Percentiles rank a stretch among this genome's conserved stretches.
phyloP scores from a whole-genome alignment of 2,329 filamentous ascomycete genomes.

The Curvularia hawaiiensis region DNA sequence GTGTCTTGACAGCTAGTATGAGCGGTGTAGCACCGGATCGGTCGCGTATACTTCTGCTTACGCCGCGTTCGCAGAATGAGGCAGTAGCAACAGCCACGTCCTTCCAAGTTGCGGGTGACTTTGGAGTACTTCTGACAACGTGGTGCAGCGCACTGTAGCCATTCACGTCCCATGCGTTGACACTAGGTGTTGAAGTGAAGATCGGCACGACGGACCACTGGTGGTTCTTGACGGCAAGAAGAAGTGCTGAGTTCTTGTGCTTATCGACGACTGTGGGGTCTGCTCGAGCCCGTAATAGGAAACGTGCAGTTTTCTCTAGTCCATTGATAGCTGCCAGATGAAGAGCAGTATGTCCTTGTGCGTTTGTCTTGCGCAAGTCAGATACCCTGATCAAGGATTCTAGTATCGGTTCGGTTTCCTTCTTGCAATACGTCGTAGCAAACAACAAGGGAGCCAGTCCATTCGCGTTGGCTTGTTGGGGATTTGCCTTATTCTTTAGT shows the following conservation, averaged over 20 bases:
- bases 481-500: conserved; percentile 29
- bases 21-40: conserved; percentile 41
- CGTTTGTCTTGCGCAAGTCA: conserved; percentile 24
- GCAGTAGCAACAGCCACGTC: conserved; percentile 31
- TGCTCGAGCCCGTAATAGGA: conserved; percentile 30
- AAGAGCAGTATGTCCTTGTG: conserved; percentile 27
- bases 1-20: conserved; percentile 37
- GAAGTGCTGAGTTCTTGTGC: conserved; percentile 36
- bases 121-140: conserved; percentile 31
- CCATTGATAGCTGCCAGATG: conserved; percentile 41
- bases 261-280: conserved; percentile 30
- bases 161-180: conserved; percentile 39
- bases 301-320: conserved; percentile 24
- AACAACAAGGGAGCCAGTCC: conserved; percentile 33
- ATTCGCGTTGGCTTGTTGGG: conserved; percentile 22
- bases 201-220: conserved; percentile 37
- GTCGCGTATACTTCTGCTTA: conserved; percentile 42
- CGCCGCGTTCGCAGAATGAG: conserved; percentile 38
- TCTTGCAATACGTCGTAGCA: conserved; percentile 17
- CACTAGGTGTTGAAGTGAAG: conserved; percentile 36
- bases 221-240: conserved; percentile 35
- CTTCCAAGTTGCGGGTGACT: conserved; percentile 29
- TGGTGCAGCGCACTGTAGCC: conserved; percentile 43
- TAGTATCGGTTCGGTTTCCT: conserved; percentile 30
- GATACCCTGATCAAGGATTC: conserved; percentile 33